These are phyloP conservation scores for Clonostachys sp. DNA, from an alignment of 2,329 filamentous ascomycete species.

Conservation along the genomic window DNA sequence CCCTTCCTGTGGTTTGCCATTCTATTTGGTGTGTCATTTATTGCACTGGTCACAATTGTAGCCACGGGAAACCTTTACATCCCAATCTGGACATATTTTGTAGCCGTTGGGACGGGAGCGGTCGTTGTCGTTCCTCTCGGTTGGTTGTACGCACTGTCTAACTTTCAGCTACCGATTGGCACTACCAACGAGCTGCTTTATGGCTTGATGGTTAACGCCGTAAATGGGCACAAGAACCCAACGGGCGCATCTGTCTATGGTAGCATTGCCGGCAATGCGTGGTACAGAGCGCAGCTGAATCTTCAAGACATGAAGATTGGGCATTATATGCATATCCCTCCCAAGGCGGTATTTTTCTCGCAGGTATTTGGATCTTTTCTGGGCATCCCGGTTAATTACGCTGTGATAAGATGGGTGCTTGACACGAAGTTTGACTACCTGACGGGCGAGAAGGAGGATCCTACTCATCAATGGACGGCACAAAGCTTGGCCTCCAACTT, in stretches of 20 bases:
- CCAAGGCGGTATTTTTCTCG: conserved; percentile 54
- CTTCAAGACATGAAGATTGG: conserved; percentile 62
- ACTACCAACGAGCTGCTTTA: conserved; percentile 57
- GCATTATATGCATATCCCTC: conserved; percentile 59
- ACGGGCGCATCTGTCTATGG: conserved; percentile 54
- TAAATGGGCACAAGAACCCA: conserved; percentile 47
- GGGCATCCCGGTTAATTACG: conserved; percentile 58
- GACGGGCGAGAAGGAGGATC: conserved; percentile 42
- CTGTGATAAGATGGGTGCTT: conserved; percentile 55
- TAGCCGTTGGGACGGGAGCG: conserved; percentile 49
- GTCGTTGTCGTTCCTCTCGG: conserved; percentile 51
- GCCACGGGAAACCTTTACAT: conserved; percentile 49
- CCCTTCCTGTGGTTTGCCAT: conserved; percentile 52
- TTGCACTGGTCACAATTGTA: conserved; percentile 40
- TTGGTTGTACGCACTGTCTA: conserved; percentile 57
- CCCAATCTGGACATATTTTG: conserved; percentile 52
- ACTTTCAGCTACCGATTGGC: conserved; percentile 46
- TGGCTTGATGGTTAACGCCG: conserved; percentile 52
- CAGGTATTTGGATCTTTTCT: conserved; percentile 55
- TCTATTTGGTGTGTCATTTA: conserved; percentile 40
- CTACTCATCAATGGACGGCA: conserved; percentile 57
- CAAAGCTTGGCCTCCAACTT: conserved; percentile 45
- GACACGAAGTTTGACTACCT: conserved; percentile 52
- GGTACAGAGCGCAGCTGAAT: conserved; percentile 54
- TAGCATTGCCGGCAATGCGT: conserved; percentile 55